Conservation (phyloP, 164 flowering plant species). For the Platanus orientalis region DNA sequence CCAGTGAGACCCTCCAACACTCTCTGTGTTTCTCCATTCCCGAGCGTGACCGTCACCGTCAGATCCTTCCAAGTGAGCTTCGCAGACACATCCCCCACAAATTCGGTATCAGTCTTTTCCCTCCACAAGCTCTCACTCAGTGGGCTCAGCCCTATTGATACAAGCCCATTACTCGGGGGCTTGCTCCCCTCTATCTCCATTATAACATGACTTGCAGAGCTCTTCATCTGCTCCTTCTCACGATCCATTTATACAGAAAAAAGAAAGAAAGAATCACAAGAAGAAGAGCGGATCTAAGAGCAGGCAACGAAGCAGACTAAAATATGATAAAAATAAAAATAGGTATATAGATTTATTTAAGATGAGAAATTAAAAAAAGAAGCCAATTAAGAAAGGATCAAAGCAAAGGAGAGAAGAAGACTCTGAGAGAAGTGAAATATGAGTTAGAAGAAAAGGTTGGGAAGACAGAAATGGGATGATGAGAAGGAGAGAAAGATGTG, state of each 20-base stretch:
- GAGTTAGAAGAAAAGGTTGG: neutral
- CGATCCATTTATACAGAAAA: neutral
- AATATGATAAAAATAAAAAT: too few relatives aligned
- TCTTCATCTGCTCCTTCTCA: conserved; percentile 8
- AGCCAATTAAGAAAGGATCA: neutral
- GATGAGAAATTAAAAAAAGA: neutral
- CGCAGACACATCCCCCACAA: conserved; percentile 78
- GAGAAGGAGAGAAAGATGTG: conserved; percentile 1
- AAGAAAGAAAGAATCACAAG: too few relatives aligned
- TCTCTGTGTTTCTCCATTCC: conserved; percentile 65
- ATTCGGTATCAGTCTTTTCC: conserved; percentile 46
- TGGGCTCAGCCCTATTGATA: conserved; percentile 59
- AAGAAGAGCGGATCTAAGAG: too few relatives aligned
- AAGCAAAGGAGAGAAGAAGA: neutral
- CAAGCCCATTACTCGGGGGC: conserved; percentile 29
- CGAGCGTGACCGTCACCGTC: conserved; percentile 64
- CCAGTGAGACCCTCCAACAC: conserved; percentile 78
- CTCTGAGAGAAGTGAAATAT: neutral
- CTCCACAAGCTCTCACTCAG: conserved; percentile 82
- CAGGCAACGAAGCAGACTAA: too few relatives aligned
- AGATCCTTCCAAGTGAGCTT: conserved; percentile 87
- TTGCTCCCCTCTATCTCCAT: conserved; percentile 58
- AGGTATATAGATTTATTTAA: neutral
- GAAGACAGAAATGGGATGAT: neutral
- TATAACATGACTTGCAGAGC: conserved; percentile 20